These are phyloP conservation scores for Amanita muscaria DNA, from an alignment of 768 basidiomycete genomes.

Conservation along the genomic window DNA sequence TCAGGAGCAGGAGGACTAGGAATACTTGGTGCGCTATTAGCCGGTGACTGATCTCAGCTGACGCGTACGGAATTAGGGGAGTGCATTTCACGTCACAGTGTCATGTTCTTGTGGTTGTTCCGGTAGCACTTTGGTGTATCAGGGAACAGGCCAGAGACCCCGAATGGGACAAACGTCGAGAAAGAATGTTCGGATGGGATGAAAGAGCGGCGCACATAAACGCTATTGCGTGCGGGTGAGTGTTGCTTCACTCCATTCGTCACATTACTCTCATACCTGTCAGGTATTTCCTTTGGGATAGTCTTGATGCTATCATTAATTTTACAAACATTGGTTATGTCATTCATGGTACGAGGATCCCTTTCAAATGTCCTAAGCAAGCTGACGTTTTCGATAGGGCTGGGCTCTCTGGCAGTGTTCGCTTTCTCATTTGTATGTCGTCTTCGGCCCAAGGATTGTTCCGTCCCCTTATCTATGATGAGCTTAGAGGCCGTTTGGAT, in stretches of 20 bases:
- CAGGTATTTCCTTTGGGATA: constrained; percentile 84
- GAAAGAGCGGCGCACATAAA: constrained; percentile 44
- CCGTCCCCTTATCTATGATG: not conserved
- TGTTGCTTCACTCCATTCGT: constrained; percentile 10
- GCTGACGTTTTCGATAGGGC: constrained; percentile 31
- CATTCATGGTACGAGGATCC: constrained; percentile 61
- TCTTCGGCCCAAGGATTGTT: constrained; percentile 5
- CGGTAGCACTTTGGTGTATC: constrained; percentile 50
- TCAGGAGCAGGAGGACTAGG: constrained; percentile 28
- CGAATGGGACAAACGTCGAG: constrained; percentile 44
- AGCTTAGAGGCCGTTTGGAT: constrained; percentile 61
- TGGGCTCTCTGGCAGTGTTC: constrained; percentile 60
- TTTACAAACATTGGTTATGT: constrained; percentile 69
- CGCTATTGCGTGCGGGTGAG: constrained; percentile 66
- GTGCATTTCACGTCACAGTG: constrained; percentile 66
- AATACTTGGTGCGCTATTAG: constrained; percentile 49
- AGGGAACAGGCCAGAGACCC: constrained; percentile 22
- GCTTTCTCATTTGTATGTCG: constrained; percentile 62
- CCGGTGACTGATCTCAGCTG: too few species aligned
- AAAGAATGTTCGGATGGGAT: constrained; percentile 64
- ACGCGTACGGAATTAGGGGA: too few species aligned
- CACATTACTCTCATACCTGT: not conserved
- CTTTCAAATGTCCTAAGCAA: too few species aligned
- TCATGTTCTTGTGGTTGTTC: constrained; percentile 61
- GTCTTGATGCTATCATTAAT: constrained; percentile 58